phyloP scores from a whole-genome alignment of 139 green algal species.

The Nannochloris sp. region DNA sequence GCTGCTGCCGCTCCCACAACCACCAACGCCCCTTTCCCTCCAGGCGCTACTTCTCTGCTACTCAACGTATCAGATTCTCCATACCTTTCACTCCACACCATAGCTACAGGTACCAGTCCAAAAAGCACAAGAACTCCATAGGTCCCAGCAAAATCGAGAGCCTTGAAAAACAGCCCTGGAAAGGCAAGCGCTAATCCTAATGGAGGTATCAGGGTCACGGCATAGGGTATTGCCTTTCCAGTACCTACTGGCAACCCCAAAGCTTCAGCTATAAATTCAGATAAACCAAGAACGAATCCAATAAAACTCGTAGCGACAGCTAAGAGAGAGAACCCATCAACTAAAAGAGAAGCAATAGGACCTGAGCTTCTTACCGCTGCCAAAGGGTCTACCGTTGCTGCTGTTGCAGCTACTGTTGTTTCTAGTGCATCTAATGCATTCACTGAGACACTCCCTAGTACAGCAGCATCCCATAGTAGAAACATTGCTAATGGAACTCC shows the following conservation, averaged over 20 bases:
- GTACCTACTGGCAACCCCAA: conserved; percentile 32
- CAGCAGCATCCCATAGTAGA: conserved; percentile 64
- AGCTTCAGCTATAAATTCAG: conserved; percentile 65
- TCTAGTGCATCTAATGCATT: background rate
- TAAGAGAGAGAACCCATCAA: conserved; percentile 15
- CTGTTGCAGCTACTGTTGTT: no score
- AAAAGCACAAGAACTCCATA: conserved; percentile 70
- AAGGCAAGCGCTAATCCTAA: conserved; percentile 46
- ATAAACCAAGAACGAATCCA: conserved; percentile 73
- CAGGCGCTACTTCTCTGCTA: conserved; percentile 30
- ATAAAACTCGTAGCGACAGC: conserved; percentile 77
- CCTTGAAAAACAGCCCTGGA: conserved; percentile 50
- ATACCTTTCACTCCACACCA: conserved; percentile 53
- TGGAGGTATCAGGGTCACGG: conserved; percentile 44
- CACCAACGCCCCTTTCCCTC: conserved; percentile 30
- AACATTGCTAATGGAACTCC: conserved; percentile 71
- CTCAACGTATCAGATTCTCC: conserved; percentile 11
- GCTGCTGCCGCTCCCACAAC: conserved; percentile 20
- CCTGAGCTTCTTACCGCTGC: background rate
- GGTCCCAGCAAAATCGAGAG: conserved; percentile 57
- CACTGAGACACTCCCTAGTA: conserved; percentile 46
- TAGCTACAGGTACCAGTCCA: conserved; percentile 57
- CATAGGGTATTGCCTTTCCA: conserved; percentile 18
- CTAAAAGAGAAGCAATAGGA: background rate
- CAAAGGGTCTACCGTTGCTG: no score